Evolutionary conservation across 331 rosid genomes (phyloP).

Genomic region (Ulmus americana): DNA sequence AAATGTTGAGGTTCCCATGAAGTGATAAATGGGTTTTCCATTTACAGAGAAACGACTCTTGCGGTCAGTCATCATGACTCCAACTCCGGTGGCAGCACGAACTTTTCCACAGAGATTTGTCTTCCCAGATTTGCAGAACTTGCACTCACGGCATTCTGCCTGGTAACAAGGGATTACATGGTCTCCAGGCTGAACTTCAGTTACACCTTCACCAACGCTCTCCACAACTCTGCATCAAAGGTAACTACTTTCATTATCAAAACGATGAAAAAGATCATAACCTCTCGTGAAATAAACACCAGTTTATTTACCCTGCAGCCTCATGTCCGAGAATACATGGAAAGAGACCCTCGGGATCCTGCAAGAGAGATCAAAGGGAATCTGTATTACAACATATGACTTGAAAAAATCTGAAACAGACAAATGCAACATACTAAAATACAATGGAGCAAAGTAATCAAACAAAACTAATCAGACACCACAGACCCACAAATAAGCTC

Average conservation of each 20-base stretch:
- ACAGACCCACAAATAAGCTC: too few species aligned
- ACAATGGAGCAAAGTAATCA: too few species aligned
- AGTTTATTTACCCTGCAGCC: constrained; percentile 65
- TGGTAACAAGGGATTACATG: constrained; percentile 95
- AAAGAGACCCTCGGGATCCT: constrained; percentile 97
- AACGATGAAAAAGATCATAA: neutral
- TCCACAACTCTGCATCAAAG: constrained; percentile 67
- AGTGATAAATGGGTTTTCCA: constrained; percentile 79
- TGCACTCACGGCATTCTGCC: constrained; percentile 92
- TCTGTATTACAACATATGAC: neutral
- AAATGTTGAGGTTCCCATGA: constrained; percentile 93
- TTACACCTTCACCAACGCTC: constrained; percentile 92
- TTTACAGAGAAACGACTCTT: constrained; percentile 73
- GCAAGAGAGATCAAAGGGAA: constrained; percentile 17
- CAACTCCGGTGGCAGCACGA: constrained; percentile 82
- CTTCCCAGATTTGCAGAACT: constrained; percentile 94
- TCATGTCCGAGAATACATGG: constrained; percentile 94
- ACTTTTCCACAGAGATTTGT: constrained; percentile 92
- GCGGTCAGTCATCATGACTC: constrained; percentile 78
- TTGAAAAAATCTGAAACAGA: neutral
- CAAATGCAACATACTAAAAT: too few species aligned
- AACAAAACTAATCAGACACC: too few species aligned
- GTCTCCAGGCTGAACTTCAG: constrained; percentile 76
- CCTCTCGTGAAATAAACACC: neutral
- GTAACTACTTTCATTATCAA: constrained; percentile 9